A percentile compares a stretch with the other conserved stretches of the same genome.
Evolutionary conservation across 495 filamentous ascomycete species (phyloP).

Genomic region (Daldinia grandis): DNA sequence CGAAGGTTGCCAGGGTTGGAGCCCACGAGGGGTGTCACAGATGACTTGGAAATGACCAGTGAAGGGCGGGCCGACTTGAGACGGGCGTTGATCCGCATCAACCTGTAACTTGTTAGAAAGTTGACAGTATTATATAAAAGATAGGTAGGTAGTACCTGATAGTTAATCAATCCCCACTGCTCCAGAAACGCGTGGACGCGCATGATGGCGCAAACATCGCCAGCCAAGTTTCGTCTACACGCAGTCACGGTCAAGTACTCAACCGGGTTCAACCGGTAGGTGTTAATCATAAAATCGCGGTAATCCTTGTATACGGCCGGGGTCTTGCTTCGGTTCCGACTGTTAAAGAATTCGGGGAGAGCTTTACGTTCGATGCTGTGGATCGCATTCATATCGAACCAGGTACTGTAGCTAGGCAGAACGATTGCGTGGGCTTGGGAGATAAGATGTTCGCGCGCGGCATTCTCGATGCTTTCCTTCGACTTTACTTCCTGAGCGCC

Average conservation of each 20-base stretch:
- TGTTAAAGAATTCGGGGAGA: slow-evolving; percentile 97
- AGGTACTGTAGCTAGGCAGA: slow-evolving; percentile 92
- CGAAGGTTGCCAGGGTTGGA: slow-evolving; percentile 93
- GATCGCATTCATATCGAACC: slow-evolving; percentile 97
- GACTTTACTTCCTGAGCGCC: slow-evolving; percentile 58
- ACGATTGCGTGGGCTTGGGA: slow-evolving; percentile 94
- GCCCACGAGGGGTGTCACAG: slow-evolving; percentile 91
- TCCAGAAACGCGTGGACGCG: slow-evolving; percentile 98
- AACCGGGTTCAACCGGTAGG: slow-evolving; percentile 91
- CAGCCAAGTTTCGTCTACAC: slow-evolving; percentile 93
- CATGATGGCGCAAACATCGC: slow-evolving; percentile 99
- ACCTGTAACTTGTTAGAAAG: slow-evolving; percentile 67
- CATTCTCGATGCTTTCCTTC: slow-evolving; percentile 83
- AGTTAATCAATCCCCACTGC: slow-evolving; percentile 99
- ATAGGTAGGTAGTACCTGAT: slow-evolving; percentile 73
- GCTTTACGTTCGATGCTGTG: slow-evolving; percentile 90
- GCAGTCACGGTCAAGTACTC: slow-evolving; percentile 98
- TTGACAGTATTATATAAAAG: neutral
- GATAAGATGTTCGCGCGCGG: slow-evolving; percentile 88
- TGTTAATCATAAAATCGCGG: slow-evolving; percentile 99
- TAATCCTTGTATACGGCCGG: slow-evolving; percentile 98
- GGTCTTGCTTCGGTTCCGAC: slow-evolving; percentile 96
- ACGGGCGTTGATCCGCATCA: slow-evolving; percentile 92
- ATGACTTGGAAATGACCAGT: slow-evolving; percentile 96
- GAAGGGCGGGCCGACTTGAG: slow-evolving; percentile 94